Evolutionary conservation across 306 rosid genomes (phyloP).

Genomic region (Rosa rugosa): DNA sequence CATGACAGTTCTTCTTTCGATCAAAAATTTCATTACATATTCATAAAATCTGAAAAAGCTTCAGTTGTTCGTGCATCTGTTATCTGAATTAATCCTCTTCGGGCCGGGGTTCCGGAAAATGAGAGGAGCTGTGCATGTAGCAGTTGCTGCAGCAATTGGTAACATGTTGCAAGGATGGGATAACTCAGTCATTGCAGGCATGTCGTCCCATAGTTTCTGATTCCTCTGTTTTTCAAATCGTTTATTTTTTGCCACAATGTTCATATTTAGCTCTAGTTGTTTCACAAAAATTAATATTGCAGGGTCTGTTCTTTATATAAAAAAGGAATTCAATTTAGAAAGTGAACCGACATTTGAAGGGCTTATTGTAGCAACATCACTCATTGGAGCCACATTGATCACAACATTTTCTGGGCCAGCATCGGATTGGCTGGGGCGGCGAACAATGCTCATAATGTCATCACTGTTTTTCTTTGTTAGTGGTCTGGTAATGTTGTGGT

Average conservation of each 20-base stretch:
- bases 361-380: constrained; percentile 26
- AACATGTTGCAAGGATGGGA: constrained; percentile 37
- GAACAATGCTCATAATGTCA: constrained; percentile 27
- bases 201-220: not conserved
- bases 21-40: not conserved
- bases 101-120: constrained; percentile 7
- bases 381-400: constrained; percentile 25
- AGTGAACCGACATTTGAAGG: constrained; percentile 28
- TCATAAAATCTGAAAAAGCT: not conserved
- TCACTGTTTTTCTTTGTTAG: constrained; percentile 20
- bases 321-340: constrained; percentile 25
- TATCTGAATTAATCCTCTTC: constrained; percentile 24
- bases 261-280: not conserved
- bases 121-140: constrained; percentile 28
- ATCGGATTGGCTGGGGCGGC: constrained; percentile 27
- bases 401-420: constrained; percentile 30
- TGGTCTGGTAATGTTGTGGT: constrained; percentile 23
- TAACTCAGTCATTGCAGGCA: constrained; percentile 32
- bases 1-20: not conserved
- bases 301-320: constrained; percentile 29
- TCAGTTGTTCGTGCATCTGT: constrained; percentile 4
- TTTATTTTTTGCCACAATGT: not conserved
- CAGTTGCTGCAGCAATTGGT: constrained; percentile 35
- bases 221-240: not conserved
- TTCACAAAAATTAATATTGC: not conserved